These are phyloP conservation scores for Lathyrus tuberosus DNA, from an alignment of 306 rosid species.

Conservation along the genomic window DNA sequence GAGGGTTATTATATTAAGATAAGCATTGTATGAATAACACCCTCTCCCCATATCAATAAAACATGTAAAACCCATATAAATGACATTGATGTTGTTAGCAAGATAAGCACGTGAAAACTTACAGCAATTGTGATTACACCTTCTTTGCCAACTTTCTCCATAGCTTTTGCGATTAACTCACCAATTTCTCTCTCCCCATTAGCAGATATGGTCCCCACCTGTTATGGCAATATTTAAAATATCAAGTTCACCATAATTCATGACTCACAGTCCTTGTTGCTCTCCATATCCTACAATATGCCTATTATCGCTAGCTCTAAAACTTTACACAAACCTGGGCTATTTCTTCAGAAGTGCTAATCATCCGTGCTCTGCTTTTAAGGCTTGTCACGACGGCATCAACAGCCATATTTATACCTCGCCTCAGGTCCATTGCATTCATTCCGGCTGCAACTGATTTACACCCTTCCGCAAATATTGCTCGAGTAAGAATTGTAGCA, in stretches of 20 bases:
- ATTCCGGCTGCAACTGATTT: constrained; percentile 98
- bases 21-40: neutral
- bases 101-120: constrained; percentile 40
- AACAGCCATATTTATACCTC: constrained; percentile 90
- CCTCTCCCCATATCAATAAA: neutral
- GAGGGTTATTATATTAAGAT: neutral
- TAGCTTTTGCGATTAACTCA: constrained; percentile 93
- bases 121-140: constrained; percentile 93
- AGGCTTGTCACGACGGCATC: constrained; percentile 85
- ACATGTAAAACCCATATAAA: neutral
- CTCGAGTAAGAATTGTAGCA: constrained; percentile 87
- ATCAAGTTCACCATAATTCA: neutral
- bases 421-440: constrained; percentile 97
- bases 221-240: constrained; percentile 3
- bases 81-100: neutral
- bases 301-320: neutral
- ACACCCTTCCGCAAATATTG: constrained; percentile 92
- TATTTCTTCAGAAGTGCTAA: constrained; percentile 96
- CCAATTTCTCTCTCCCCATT: constrained; percentile 97
- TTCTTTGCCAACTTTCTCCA: constrained; percentile 99
- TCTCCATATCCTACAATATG: constrained; percentile 2
- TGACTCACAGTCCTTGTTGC: neutral
- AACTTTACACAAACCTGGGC: constrained; percentile 68
- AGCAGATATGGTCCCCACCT: constrained; percentile 96
- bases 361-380: constrained; percentile 91